Evolutionary conservation across 2,329 filamentous ascomycete species (phyloP), one percentile per base, ranked within the genome.

Genomic region (Aspergillus amoenus): DNA sequence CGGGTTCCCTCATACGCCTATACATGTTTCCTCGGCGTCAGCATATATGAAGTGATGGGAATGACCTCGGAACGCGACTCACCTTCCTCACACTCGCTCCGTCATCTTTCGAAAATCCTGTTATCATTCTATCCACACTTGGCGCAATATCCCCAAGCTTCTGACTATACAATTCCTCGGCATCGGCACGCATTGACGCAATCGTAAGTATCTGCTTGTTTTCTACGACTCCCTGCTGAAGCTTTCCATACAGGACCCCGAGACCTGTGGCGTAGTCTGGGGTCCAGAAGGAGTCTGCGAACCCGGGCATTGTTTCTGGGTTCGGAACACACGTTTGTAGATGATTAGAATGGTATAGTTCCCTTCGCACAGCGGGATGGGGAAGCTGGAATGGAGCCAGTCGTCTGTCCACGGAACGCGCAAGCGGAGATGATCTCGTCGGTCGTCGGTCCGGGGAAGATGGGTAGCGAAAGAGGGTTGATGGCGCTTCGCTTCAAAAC

Each of bases 231-330:
- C 94, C 94, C 76, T 99, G 94, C 76, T 97, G 93, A 56, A 99
- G 88, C 82, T 99, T 99, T 74, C 87, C 87, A 71, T 97, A 99
- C 64, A 99, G 84, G 63, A 97, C 92, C 55, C 93, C 93, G 64
- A 99, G 85, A 61, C 94, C 93, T 81, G 90, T 92, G 73, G 93
- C 93, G 82, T 97, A 97, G 83, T 99, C 94, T 73, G 86, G 86
- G 61, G 94, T 96, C 94, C 94, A 99, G 80, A 99, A 97, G 50
- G 93, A 96, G 79, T 93, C 91, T 66, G 92, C 88, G 78, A 99
- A 97, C 69, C 90, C 86, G 66, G 90, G 89, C 90, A 93, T 93
- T 73, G 76, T 86, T n/a, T n/a, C 32, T 42, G 5, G 27, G 7
- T 13, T 46, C 39, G 22, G 11, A 48, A 27, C 18, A n/a, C 11